These are phyloP conservation scores for Yamadazyma buinensis DNA, from an alignment of 1,139 yeast species.

Conservation along the genomic window DNA sequence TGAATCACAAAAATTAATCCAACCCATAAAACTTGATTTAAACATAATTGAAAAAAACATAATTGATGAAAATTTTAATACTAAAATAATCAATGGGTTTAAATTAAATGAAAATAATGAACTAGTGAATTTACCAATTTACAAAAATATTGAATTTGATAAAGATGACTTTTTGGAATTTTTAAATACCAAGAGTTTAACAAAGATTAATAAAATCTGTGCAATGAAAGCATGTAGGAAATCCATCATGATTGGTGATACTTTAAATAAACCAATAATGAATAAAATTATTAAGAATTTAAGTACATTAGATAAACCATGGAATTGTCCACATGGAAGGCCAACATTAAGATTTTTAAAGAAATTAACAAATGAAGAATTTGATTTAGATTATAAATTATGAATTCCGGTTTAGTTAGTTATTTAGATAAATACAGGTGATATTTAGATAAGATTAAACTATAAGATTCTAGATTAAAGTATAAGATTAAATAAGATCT, in stretches of 20 bases:
- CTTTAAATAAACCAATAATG: slow-evolving; percentile 61
- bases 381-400: slow-evolving; percentile 4
- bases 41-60: slow-evolving; percentile 75
- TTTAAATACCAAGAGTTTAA: slow-evolving; percentile 29
- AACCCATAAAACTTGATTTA: slow-evolving; percentile 60
- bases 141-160: slow-evolving; percentile 66
- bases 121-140: slow-evolving; percentile 65
- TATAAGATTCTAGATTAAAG: too few relatives aligned
- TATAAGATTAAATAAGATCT: too few relatives aligned
- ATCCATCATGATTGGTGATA: slow-evolving; percentile 90
- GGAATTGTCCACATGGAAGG: slow-evolving; percentile 99
- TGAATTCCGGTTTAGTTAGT: too few relatives aligned
- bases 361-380: neutral
- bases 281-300: slow-evolving; percentile 59
- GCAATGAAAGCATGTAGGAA: slow-evolving; percentile 95
- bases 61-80: slow-evolving; percentile 47
- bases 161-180: slow-evolving; percentile 72
- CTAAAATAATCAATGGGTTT: slow-evolving; percentile 75
- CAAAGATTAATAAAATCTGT: slow-evolving; percentile 76
- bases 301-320: slow-evolving; percentile 78
- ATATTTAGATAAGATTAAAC: too few relatives aligned
- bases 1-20: slow-evolving; percentile 62
- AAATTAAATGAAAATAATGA: slow-evolving; percentile 34
- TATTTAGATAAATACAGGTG: too few relatives aligned
- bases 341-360: slow-evolving; percentile 88